These are phyloP conservation scores for Zygoascus ofunaensis DNA, from an alignment of 805 yeast genomes.

Conservation along the genomic window DNA sequence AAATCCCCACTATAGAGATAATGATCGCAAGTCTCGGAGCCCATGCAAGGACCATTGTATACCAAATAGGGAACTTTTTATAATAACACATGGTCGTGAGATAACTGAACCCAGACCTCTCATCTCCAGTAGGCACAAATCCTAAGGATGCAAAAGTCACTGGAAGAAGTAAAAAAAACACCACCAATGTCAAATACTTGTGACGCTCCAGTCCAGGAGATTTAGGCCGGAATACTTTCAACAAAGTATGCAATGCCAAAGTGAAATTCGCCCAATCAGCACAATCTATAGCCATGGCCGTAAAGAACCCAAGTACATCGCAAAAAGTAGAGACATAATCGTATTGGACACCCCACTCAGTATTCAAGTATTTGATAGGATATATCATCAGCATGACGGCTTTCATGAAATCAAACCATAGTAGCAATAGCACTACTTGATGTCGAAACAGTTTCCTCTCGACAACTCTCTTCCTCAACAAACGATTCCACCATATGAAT, in stretches of 20 bases:
- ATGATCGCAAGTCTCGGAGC: slow-evolving; percentile 64
- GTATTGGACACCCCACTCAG: slow-evolving; percentile 31
- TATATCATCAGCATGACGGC: slow-evolving; percentile 59
- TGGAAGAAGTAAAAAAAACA: slow-evolving; percentile 46
- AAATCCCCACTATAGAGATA: slow-evolving; percentile 49
- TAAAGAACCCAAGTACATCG: slow-evolving; percentile 66
- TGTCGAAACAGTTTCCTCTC: slow-evolving; percentile 17
- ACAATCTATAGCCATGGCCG: slow-evolving; percentile 71
- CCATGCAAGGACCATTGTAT: slow-evolving; percentile 66
- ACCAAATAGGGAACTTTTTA: slow-evolving; percentile 64
- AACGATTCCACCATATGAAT: slow-evolving; percentile 11
- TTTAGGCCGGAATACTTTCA: slow-evolving; percentile 47
- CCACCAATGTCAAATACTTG: slow-evolving; percentile 35
- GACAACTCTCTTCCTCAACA: background rate
- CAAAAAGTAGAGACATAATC: slow-evolving; percentile 37
- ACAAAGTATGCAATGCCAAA: slow-evolving; percentile 72
- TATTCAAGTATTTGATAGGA: slow-evolving; percentile 32
- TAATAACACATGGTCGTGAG: slow-evolving; percentile 68
- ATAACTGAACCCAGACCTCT: slow-evolving; percentile 40
- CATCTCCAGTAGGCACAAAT: slow-evolving; percentile 34
- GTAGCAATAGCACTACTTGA: slow-evolving; percentile 53
- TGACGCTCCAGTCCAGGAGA: slow-evolving; percentile 3
- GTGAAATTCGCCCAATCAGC: slow-evolving; percentile 73
- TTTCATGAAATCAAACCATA: slow-evolving; percentile 63
- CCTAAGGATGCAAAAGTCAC: slow-evolving; percentile 57